Evolutionary conservation across 257 asterid species (phyloP).

Genomic region (Gynochthodes officinalis): DNA sequence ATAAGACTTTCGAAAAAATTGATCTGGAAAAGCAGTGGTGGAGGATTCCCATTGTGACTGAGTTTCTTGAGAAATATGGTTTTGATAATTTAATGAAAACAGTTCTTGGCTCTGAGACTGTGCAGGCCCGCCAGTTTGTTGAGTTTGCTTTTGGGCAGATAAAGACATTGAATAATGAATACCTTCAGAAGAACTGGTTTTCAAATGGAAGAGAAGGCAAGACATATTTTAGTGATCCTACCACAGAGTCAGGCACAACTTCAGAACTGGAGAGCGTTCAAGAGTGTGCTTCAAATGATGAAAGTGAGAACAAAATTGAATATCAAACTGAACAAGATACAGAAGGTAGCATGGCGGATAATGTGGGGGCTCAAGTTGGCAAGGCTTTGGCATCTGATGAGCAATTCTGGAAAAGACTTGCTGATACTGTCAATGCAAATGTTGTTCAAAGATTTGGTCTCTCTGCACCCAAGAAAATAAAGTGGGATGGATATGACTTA

Average conservation of each 20-base stretch:
- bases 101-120: slow-evolving; percentile 81
- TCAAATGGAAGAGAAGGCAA: slow-evolving; percentile 25
- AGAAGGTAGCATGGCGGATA: slow-evolving; percentile 15
- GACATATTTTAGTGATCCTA: slow-evolving; percentile 15
- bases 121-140: slow-evolving; percentile 89
- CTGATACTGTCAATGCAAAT: slow-evolving; percentile 60
- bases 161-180: slow-evolving; percentile 65
- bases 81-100: slow-evolving; percentile 75
- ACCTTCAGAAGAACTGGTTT: slow-evolving; percentile 55
- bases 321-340: slow-evolving; percentile 11
- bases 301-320: slow-evolving; percentile 20
- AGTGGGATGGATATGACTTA: slow-evolving; percentile 78
- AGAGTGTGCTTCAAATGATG: slow-evolving; percentile 30
- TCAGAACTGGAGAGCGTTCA: slow-evolving; percentile 20
- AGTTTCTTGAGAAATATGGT: slow-evolving; percentile 72
- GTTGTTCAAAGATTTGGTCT: slow-evolving; percentile 67
- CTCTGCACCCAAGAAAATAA: slow-evolving; percentile 62
- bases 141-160: slow-evolving; percentile 88
- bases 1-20: slow-evolving; percentile 78
- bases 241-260: slow-evolving; percentile 22
- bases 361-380: slow-evolving; percentile 21
- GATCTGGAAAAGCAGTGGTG: slow-evolving; percentile 93
- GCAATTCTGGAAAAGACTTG: slow-evolving; percentile 70
- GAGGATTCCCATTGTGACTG: slow-evolving; percentile 82
- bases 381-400: slow-evolving; percentile 54